Base-by-base conservation (phyloP, 2,329 filamentous ascomycete species). In the Pyrenophora graminea region DNA sequence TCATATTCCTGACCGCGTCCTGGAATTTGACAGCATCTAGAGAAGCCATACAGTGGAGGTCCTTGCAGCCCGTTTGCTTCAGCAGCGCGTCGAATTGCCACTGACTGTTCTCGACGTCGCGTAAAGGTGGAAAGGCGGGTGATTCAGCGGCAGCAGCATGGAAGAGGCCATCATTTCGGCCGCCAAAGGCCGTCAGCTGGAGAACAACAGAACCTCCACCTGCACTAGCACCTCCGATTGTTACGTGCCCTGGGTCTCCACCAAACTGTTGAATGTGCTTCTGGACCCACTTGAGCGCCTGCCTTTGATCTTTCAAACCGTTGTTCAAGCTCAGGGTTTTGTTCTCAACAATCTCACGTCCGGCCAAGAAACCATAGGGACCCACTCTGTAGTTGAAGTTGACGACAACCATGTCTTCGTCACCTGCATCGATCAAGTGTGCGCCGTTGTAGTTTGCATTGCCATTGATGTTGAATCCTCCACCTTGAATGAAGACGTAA, bases 341-440 rank as follows among this genome's bases (percentile, higher is more conserved):
- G 39, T 72, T 66, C 8, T 55, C 61, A 18, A 43, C 54, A 19
- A 71, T 58, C 38, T 71, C 65, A n/a, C 62, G 59, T 33, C 67
- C 62, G 34, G 69, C 70, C 4, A 74, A 59, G 48, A 74, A 74
- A 5, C 72, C 72, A 56, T 74, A 74, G 12, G 71, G 69, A 6
- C 71, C 72, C n/a, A 74, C 70, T 15, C 72, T 68, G 51, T 74
- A 74, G 45, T 73, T 74, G 59, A 74, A 72, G 50, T 73, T 72
- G n/a, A 74, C 72, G 6, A 74, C 62, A 1, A 75, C 62, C 48
- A 75, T 70, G 15, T 65, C 53, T 6, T 61, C 53, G 30, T 63
- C 60, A 13, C 63, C 67, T 7, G 68, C 68, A n/a, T 65, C 45
- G 18, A 74, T 66, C 9, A 75, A 55, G 17, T 66, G 53, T 10